Evolutionary conservation across 1,284 basidiomycete species (phyloP).

Genomic region (Clitocybe nebularis): DNA sequence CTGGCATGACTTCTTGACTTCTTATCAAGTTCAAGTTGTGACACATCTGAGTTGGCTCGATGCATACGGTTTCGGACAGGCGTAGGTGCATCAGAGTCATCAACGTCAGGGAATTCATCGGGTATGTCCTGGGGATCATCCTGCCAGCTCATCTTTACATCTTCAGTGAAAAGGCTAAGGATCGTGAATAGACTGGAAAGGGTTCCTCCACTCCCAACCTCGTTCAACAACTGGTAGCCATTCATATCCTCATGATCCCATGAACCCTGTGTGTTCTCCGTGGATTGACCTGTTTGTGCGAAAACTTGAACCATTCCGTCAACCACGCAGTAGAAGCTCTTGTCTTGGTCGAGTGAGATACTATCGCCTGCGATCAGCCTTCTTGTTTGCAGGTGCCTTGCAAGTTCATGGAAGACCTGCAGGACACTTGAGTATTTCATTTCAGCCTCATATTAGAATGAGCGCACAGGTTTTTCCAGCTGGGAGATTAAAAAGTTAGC

Average conservation of each 20-base stretch:
- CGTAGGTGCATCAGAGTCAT: constrained; percentile 17
- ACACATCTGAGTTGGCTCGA: constrained; percentile 58
- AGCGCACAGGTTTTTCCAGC: constrained; percentile 84
- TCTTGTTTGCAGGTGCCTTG: constrained; percentile 88
- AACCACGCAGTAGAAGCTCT: constrained; percentile 94
- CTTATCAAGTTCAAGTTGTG: constrained; percentile 50
- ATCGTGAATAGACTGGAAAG: constrained; percentile 96
- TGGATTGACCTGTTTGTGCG: constrained; percentile 58
- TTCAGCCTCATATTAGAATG: neutral
- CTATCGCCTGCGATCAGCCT: constrained; percentile 89
- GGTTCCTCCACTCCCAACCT: constrained; percentile 93
- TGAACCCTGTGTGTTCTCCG: constrained; percentile 45
- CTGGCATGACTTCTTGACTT: constrained; percentile 32
- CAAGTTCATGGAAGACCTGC: constrained; percentile 91
- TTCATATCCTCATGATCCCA: constrained; percentile 87
- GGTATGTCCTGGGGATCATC: constrained; percentile 41
- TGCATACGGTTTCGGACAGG: constrained; percentile 25
- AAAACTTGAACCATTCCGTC: constrained; percentile 88
- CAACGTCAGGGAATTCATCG: constrained; percentile 21
- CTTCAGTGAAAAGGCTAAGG: constrained; percentile 93
- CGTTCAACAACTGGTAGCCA: constrained; percentile 90
- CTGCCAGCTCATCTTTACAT: constrained; percentile 92
- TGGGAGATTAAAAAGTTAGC: too few species aligned
- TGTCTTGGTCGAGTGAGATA: constrained; percentile 86
- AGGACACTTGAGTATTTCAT: neutral